phyloP scores from a whole-genome alignment of 495 filamentous ascomycete genomes.

The Xylaria bambusicola region DNA sequence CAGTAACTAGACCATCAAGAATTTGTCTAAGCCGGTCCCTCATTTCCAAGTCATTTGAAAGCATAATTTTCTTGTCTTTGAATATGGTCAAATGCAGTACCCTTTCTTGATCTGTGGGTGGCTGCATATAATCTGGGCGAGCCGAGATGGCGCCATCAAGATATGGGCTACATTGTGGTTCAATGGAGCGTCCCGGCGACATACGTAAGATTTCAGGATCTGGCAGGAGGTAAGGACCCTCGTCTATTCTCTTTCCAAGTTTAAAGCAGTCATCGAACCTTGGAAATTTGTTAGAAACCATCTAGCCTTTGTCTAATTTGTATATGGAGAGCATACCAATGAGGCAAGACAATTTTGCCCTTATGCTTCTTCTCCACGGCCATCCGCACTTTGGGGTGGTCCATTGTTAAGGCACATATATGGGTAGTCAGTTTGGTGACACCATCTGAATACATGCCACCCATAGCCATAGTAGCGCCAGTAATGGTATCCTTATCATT shows the following conservation, averaged over 20 bases:
- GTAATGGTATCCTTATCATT: conserved; percentile 90
- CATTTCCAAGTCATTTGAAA: conserved; percentile 71
- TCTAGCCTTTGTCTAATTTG: neutral
- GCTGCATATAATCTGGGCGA: conserved; percentile 55
- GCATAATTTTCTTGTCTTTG: conserved; percentile 62
- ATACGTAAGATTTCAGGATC: conserved; percentile 74
- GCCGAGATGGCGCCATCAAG: conserved; percentile 75
- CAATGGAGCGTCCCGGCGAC: conserved; percentile 55
- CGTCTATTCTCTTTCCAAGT: conserved; percentile 83
- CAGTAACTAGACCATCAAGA: conserved; percentile 67
- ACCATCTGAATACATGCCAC: conserved; percentile 72
- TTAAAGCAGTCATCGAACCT: conserved; percentile 97
- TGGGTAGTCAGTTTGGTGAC: conserved; percentile 79
- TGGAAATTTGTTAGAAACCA: conserved; percentile 27
- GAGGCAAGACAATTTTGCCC: conserved; percentile 86
- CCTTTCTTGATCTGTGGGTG: conserved; percentile 33
- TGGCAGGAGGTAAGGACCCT: conserved; percentile 83
- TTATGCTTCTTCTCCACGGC: conserved; percentile 63
- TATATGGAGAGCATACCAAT: conserved; percentile 65
- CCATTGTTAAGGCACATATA: conserved; percentile 78
- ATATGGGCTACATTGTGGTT: conserved; percentile 56
- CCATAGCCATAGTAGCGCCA: conserved; percentile 85
- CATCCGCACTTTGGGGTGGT: conserved; percentile 68
- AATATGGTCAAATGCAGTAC: conserved; percentile 60
- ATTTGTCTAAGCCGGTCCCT: conserved; percentile 63